Conservation (phyloP, 148 eudicot species). For the Oxyria digyna region DNA sequence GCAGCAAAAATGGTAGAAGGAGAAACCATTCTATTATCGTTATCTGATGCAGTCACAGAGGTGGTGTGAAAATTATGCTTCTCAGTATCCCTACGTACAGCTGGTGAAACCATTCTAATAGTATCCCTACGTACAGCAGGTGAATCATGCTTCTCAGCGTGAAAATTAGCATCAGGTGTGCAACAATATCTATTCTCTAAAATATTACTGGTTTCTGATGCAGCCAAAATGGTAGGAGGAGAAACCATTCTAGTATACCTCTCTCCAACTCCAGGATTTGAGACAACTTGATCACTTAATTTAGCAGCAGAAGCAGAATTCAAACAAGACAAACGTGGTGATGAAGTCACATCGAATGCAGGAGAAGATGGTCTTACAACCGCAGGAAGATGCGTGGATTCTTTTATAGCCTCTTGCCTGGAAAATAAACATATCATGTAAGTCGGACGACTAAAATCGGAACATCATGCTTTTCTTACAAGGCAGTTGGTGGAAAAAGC, state of each 20-base stretch:
- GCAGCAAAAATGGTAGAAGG: too few relatives aligned
- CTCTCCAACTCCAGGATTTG: not conserved
- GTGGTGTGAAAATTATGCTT: not conserved
- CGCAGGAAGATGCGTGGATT: conserved; percentile 15
- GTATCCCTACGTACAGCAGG: not conserved
- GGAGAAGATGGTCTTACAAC: conserved; percentile 18
- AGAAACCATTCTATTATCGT: too few relatives aligned
- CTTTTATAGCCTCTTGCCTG: conserved; percentile 31
- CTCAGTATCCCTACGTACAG: not conserved
- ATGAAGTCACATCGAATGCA: conserved; percentile 15
- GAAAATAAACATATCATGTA: not conserved
- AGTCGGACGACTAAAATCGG: too few relatives aligned
- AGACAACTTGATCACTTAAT: conserved; percentile 17
- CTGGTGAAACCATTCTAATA: not conserved
- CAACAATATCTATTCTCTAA: conserved; percentile 22
- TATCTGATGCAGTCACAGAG: conserved; percentile 21
- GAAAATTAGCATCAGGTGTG: conserved; percentile 28
- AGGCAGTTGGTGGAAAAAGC: not conserved
- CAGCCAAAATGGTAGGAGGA: conserved; percentile 10
- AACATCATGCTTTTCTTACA: conserved; percentile 8
- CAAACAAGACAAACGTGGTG: conserved; percentile 20
- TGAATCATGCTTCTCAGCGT: conserved; percentile 12
- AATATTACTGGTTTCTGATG: conserved; percentile 18
- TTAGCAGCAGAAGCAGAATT: conserved; percentile 27
- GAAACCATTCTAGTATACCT: not conserved